Base-by-base conservation (phyloP, 2,329 filamentous ascomycete species). In the Colletotrichum falcatum region DNA sequence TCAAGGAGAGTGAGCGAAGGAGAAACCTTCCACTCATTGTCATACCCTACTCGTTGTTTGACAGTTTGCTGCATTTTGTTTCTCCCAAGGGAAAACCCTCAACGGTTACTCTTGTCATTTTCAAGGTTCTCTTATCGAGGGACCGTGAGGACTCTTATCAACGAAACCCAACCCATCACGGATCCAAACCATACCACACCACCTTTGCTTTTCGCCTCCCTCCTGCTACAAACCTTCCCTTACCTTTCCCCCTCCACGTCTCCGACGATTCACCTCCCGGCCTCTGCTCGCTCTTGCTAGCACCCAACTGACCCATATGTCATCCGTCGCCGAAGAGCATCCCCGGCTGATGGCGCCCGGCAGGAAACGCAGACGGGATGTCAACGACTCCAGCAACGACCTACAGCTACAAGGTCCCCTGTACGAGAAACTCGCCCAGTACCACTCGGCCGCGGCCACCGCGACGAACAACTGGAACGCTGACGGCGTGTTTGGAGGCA, bases 341-440 rank as follows among this genome's bases (percentile, higher is more conserved):
- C 72, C 66, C 18, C 66, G 72, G 53, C 62, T 62, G 49, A 61
- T 65, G 59, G 44, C 61, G 48, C 61, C 66, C 11, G 70, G 62
- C 30, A 70, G 61, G 37, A 73, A 73, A 59, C 70, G 72, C 35
- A 73, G 72, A 63, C 70, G 70, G 65, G 72, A 73, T 35, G 60
- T 53, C 53, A 69, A 69, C 66, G 72, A 73, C 44, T 53, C 48
- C n/a, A 63, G n/a, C 44, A 61, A 55, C 55, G 28, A 63, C 60
- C 30, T 67, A 46, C 70, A 65, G 46, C 53, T 71, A 61, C 67
- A 61, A 56, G 49, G 44, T 20, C 55, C 66, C n/a, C 60, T 73
- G 60, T 72, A 73, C 69, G 71, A 73, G 71, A 68, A 72, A 42
- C 69, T 73, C 59, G 71, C 71, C 49, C 68, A 71, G 37, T 71